These are phyloP conservation scores for Leccinum barrowsii DNA, from an alignment of 768 basidiomycete species.

Conservation along the genomic window DNA sequence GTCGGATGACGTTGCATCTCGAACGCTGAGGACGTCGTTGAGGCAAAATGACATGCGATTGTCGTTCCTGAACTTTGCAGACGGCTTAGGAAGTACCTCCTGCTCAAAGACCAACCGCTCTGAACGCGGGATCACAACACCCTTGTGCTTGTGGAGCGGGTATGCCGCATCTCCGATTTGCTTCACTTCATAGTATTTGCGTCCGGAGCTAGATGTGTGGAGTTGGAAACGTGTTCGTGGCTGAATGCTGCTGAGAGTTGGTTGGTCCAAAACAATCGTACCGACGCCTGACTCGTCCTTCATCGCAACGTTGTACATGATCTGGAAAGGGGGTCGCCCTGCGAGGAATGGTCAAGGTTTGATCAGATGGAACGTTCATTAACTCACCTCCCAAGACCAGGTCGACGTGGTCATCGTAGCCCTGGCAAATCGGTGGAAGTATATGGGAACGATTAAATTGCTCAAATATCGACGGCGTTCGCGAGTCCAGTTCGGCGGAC, in stretches of 20 bases:
- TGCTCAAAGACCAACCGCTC: slow-evolving; percentile 80
- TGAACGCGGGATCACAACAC: slow-evolving; percentile 60
- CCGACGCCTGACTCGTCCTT: slow-evolving; percentile 65
- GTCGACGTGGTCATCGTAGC: slow-evolving; percentile 75
- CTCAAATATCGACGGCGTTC: slow-evolving; percentile 55
- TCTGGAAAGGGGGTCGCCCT: slow-evolving; percentile 93
- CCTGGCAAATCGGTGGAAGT: slow-evolving; percentile 77
- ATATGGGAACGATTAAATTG: slow-evolving; percentile 71
- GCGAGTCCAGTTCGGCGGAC: slow-evolving; percentile 59
- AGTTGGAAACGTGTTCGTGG: slow-evolving; percentile 76
- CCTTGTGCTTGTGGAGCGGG: slow-evolving; percentile 65
- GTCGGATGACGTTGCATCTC: slow-evolving; percentile 50
- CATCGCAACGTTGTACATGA: slow-evolving; percentile 83
- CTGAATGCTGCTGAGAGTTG: slow-evolving; percentile 83
- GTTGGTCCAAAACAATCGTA: slow-evolving; percentile 68
- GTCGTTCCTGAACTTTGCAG: slow-evolving; percentile 69
- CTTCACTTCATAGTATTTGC: slow-evolving; percentile 87
- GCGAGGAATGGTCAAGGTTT: neutral
- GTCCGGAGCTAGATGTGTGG: slow-evolving; percentile 71
- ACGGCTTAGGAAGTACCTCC: slow-evolving; percentile 76
- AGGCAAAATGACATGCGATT: slow-evolving; percentile 73
- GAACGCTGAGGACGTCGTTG: slow-evolving; percentile 58
- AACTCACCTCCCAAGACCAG: slow-evolving; percentile 71
- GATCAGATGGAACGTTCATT: neutral
- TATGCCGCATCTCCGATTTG: slow-evolving; percentile 86